These are phyloP conservation scores for Entomortierella lignicola DNA, from an alignment of 192 early-diverging fungal genomes.

Conservation along the genomic window DNA sequence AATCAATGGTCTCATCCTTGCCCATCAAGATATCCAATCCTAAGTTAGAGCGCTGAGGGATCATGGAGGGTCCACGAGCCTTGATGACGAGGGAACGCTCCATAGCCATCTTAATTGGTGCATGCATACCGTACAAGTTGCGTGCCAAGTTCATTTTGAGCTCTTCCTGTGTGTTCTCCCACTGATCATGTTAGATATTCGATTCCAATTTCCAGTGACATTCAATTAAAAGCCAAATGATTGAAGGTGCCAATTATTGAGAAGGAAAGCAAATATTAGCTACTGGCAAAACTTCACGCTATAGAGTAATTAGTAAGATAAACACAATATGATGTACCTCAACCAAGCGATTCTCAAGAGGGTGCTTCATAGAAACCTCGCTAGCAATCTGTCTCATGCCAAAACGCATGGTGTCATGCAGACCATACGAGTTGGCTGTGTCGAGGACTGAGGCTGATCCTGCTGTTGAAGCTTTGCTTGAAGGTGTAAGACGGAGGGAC, in stretches of 20 bases:
- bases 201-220: neutral
- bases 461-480: slow-evolving; percentile 33
- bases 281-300: neutral
- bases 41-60: slow-evolving; percentile 66
- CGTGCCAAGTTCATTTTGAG: slow-evolving; percentile 86
- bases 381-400: slow-evolving; percentile 73
- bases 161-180: slow-evolving; percentile 86
- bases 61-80: slow-evolving; percentile 64
- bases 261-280: neutral
- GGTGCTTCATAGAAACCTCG: slow-evolving; percentile 76
- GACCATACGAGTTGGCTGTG: slow-evolving; percentile 72
- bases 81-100: slow-evolving; percentile 77
- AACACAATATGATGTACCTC: slow-evolving; percentile 57
- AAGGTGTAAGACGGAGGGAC: slow-evolving; percentile 55
- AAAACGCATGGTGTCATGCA: slow-evolving; percentile 86
- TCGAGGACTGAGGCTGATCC: slow-evolving; percentile 47
- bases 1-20: slow-evolving; percentile 88
- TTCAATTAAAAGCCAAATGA: neutral
- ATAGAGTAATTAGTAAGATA: neutral
- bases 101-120: slow-evolving; percentile 95
- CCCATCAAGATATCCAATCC: slow-evolving; percentile 88
- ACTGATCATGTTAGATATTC: slow-evolving; percentile 61
- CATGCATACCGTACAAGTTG: slow-evolving; percentile 86
- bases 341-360: slow-evolving; percentile 80
- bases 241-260: neutral